These are phyloP conservation scores for Erodium maritimum DNA, from an alignment of 345 rosid genomes.

Conservation along the genomic window DNA sequence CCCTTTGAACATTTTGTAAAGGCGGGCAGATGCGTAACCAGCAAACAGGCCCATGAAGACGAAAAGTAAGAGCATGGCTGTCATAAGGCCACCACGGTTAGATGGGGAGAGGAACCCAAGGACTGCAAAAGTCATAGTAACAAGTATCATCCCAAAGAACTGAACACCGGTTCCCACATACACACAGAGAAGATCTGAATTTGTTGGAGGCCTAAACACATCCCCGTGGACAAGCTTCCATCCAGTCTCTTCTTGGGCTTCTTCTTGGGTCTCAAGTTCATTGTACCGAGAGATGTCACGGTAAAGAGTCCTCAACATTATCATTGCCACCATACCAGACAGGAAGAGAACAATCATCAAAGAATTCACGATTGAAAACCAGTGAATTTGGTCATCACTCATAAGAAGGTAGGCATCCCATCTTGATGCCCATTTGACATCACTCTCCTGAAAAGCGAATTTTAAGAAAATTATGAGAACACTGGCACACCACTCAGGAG, in stretches of 20 bases:
- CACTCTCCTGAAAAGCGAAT: constrained; percentile 18
- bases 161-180: constrained; percentile 27
- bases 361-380: constrained; percentile 28
- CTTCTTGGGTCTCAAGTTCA: constrained; percentile 31
- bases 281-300: constrained; percentile 23
- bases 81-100: constrained; percentile 28
- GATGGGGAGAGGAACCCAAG: constrained; percentile 30
- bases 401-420: constrained; percentile 34
- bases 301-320: constrained; percentile 27
- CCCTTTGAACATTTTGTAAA: constrained; percentile 26
- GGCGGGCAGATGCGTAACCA: constrained; percentile 26
- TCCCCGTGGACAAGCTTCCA: constrained; percentile 32
- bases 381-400: constrained; percentile 33
- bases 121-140: constrained; percentile 26
- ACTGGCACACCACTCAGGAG: no score
- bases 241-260: constrained; percentile 30
- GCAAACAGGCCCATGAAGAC: constrained; percentile 26
- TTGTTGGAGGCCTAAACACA: constrained; percentile 27
- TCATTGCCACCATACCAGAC: constrained; percentile 33
- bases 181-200: constrained; percentile 20
- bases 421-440: constrained; percentile 32
- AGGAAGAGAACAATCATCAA: constrained; percentile 29
- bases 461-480: no score
- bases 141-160: constrained; percentile 25
- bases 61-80: constrained; percentile 28